phyloP scores from a whole-genome alignment of 2,329 filamentous ascomycete species.

The Microdochium trichocladiopsis region DNA sequence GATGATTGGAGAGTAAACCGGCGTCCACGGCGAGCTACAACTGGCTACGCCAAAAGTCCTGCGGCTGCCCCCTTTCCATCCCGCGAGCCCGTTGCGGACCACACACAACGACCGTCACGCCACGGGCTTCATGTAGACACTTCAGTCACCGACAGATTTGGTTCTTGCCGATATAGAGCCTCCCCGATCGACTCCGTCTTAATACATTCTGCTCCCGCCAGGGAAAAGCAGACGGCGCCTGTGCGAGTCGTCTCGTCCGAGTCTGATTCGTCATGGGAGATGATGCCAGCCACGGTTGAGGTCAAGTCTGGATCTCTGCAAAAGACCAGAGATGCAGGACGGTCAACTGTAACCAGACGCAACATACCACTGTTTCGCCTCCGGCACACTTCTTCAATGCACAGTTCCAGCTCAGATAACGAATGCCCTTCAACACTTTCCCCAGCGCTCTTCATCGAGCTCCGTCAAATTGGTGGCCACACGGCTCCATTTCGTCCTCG shows the following conservation, averaged over 20 bases:
- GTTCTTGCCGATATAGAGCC: not conserved
- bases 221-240: not conserved
- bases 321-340: not conserved
- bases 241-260: conserved; percentile 2
- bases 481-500: too few species aligned
- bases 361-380: too few species aligned
- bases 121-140: not conserved
- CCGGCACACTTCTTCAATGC: too few species aligned
- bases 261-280: conserved; percentile 5
- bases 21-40: not conserved
- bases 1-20: not conserved
- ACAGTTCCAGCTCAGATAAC: too few species aligned
- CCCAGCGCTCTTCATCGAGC: too few species aligned
- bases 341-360: too few species aligned
- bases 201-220: not conserved
- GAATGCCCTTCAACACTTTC: too few species aligned
- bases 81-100: not conserved
- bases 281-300: not conserved
- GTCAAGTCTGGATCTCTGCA: not conserved
- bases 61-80: not conserved
- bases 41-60: not conserved
- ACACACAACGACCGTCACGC: not conserved
- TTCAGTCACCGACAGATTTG: not conserved
- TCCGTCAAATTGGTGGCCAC: too few species aligned
- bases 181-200: not conserved